Evolutionary conservation across 164 flowering plant species (phyloP).

Genomic region (Saururus chinensis): DNA sequence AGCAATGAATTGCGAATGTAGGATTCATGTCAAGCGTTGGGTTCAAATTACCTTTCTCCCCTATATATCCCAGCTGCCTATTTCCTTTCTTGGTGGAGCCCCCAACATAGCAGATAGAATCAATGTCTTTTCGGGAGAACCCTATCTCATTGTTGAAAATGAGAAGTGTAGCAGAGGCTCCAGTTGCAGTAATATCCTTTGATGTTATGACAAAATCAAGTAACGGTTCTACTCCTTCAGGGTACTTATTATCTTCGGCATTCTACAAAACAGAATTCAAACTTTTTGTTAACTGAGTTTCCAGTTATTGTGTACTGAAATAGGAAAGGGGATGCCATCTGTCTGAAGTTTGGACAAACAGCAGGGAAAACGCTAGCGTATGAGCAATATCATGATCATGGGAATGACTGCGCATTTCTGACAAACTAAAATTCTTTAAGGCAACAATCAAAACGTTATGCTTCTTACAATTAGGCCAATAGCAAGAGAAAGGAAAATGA

Average conservation of each 20-base stretch:
- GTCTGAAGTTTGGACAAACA: too few species aligned
- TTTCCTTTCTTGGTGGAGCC: conserved; percentile 57
- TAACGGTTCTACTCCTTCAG: conserved; percentile 40
- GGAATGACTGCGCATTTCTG: too few species aligned
- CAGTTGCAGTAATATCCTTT: conserved; percentile 48
- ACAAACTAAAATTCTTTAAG: too few species aligned
- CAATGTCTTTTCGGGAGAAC: conserved; percentile 42
- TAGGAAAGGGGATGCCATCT: too few species aligned
- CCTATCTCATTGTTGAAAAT: conserved; percentile 62
- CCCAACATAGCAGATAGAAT: conserved; percentile 60
- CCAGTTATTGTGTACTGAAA: too few species aligned
- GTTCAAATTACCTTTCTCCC: conserved; percentile 49
- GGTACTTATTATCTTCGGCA: conserved; percentile 66
- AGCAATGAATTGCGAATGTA: too few species aligned
- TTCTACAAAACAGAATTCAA: conserved; percentile 26
- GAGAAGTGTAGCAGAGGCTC: conserved; percentile 51
- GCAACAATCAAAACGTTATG: too few species aligned
- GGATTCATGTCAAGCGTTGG: too few species aligned
- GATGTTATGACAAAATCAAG: conserved; percentile 54
- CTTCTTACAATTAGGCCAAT: too few species aligned
- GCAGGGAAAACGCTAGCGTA: too few species aligned
- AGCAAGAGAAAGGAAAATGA: too few species aligned
- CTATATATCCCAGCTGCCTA: conserved; percentile 47
- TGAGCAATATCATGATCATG: too few species aligned
- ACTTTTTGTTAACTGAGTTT: background rate